Evolutionary conservation across 228 moss, liverwort and hornwort species (phyloP), one percentile per base, ranked within the genome.

Genomic region (Sphagnum fallax): DNA sequence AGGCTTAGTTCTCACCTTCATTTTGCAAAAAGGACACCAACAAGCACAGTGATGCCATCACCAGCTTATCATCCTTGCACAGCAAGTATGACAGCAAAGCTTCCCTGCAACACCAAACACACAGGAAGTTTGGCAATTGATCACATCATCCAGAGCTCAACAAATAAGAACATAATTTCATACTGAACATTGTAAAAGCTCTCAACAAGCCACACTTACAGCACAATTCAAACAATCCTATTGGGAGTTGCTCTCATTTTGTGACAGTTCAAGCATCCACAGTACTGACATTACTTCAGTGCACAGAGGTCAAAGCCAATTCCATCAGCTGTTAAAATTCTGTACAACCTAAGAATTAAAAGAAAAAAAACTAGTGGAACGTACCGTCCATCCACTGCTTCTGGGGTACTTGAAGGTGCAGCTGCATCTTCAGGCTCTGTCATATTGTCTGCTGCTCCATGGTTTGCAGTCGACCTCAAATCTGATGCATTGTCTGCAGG

Each of bases 51-150:
- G 98, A 87, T 65, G 98, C 98, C 89, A 98, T 82, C 72, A 98
- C 93, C 84, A 98, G 81, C 86, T 94, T 98, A 75, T 98, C 98
- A 82, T 98, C 90, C 60, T 76, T 80, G 67, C 93, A 85, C 59
- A 93, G 84, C 70, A 98, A 87, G 79, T 98, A 77, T 60, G 90
- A 88, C 67, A 98, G 71, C 75, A 98, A 77, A 64, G 76, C 90
- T 79, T 84, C 89, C 82, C 98, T 98, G 94, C 81, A 83, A 65
- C 72, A 48, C 65, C 65, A 62, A 5, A 62, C 6, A 16, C 62
- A 14, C 9, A 16, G 7, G 10, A 6, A 16, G 62, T 62, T 10
- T 62, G 9, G 18, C 13, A 62, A 16, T 47, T 5, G 14, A 62
- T 16, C 60, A n/a, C 14, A 16, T 60, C 60, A 10, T 16, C 16